These are phyloP conservation scores for Macrocystidia cucumis DNA, from an alignment of 1,284 basidiomycete species.

Conservation along the genomic window DNA sequence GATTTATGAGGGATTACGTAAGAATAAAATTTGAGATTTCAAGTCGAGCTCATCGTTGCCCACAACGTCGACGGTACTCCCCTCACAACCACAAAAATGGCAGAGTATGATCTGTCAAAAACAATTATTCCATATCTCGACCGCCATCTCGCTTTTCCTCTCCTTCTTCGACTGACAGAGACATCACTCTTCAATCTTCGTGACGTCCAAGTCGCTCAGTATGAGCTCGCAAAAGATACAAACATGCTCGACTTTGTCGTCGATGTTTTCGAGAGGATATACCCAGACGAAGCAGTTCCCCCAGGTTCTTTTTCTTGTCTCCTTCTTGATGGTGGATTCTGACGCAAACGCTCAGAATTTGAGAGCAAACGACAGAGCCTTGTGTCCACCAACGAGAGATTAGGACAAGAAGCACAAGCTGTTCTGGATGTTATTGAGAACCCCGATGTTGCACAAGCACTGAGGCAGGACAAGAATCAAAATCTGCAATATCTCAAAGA, in stretches of 20 bases:
- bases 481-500: conserved; percentile 93
- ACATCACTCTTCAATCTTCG: conserved; percentile 66
- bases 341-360: conserved; percentile 52
- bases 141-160: conserved; percentile 88
- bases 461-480: conserved; percentile 94
- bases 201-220: conserved; percentile 81
- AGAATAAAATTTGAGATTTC: conserved; percentile 10
- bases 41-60: conserved; percentile 5
- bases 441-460: conserved; percentile 86
- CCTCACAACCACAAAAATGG: conserved; percentile 54
- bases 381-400: conserved; percentile 75
- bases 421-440: conserved; percentile 96
- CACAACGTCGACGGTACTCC: conserved; percentile 11
- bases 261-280: conserved; percentile 70
- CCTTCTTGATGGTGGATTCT: neutral
- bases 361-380: conserved; percentile 74
- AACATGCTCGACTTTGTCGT: conserved; percentile 94
- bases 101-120: conserved; percentile 85
- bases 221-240: conserved; percentile 95
- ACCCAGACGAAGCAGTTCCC: conserved; percentile 63
- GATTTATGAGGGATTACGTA: too few relatives aligned
- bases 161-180: conserved; percentile 82
- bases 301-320: conserved; percentile 37
- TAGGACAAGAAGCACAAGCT: conserved; percentile 86
- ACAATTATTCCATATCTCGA: conserved; percentile 93